Conservation (phyloP, 805 yeast genomes). For the Zygoascus biomembranicola region DNA sequence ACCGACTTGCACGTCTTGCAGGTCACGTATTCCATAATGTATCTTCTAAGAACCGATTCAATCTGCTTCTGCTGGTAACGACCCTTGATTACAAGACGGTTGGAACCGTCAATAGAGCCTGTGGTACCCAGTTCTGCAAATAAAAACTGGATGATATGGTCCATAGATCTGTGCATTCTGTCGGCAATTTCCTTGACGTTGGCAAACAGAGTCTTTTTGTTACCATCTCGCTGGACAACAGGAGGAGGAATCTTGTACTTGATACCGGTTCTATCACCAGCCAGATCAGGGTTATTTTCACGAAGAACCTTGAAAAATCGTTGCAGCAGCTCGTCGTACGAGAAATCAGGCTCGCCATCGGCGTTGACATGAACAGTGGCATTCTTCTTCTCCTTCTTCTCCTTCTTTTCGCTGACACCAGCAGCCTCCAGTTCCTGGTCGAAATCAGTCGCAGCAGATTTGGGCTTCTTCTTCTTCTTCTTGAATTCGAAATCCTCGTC, state of each 20-base stretch:
- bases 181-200: conserved; percentile 92
- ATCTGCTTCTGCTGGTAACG: conserved; percentile 96
- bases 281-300: conserved; percentile 94
- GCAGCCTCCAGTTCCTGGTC: conserved; percentile 87
- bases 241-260: conserved; percentile 98
- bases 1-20: conserved; percentile 98
- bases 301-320: conserved; percentile 82
- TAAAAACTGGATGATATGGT: conserved; percentile 91
- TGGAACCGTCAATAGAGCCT: conserved; percentile 97
- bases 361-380: conserved; percentile 25
- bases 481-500: conserved; percentile 47
- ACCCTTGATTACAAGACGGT: conserved; percentile 95
- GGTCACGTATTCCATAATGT: conserved; percentile 93
- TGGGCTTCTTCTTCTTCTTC: conserved; percentile 29
- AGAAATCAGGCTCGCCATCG: conserved; percentile 44
- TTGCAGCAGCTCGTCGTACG: conserved; percentile 68
- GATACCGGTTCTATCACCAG: conserved; percentile 88
- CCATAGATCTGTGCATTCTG: conserved; percentile 92
- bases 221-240: conserved; percentile 92
- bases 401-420: conserved; percentile 54
- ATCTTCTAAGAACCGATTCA: conserved; percentile 93
- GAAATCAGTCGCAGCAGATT: conserved; percentile 63
- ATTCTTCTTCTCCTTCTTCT: conserved; percentile 10
- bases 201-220: conserved; percentile 91
- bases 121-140: conserved; percentile 99